These are phyloP conservation scores for Monosporascus sp. DNA, from an alignment of 2,329 filamentous ascomycete species.

Conservation along the genomic window DNA sequence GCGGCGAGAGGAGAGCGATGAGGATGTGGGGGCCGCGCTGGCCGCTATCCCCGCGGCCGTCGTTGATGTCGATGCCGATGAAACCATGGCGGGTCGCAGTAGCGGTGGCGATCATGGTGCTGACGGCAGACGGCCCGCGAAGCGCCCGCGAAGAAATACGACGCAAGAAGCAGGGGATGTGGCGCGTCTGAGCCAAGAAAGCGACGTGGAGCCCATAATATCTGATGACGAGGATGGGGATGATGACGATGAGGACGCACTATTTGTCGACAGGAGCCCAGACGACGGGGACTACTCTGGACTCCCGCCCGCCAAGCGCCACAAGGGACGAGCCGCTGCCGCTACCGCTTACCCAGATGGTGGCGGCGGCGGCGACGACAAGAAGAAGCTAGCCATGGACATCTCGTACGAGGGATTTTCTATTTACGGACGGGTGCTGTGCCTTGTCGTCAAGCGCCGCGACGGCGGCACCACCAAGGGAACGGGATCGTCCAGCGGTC, in stretches of 20 bases:
- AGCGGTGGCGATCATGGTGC: conserved; percentile 4
- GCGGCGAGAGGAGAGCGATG: conserved; percentile 56
- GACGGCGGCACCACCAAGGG: conserved; percentile 45
- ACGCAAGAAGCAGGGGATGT: conserved; percentile 13
- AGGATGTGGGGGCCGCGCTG: conserved; percentile 51
- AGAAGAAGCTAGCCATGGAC: conserved; percentile 84
- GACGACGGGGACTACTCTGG: conserved; percentile 35
- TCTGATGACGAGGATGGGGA: conserved; percentile 30
- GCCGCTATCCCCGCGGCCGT: conserved; percentile 47
- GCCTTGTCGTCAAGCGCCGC: conserved; percentile 78
- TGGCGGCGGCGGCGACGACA: conserved; percentile 53
- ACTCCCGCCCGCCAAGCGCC: conserved; percentile 41
- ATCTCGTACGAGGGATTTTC: conserved; percentile 93
- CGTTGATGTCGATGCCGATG: conserved; percentile 24
- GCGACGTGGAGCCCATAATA: conserved; percentile 30
- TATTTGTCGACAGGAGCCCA: conserved; percentile 23
- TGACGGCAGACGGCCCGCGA: conserved; percentile 15
- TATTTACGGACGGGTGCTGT: conserved; percentile 90
- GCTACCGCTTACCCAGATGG: conserved; percentile 16
- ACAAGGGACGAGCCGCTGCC: conserved; percentile 29
- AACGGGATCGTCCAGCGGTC: conserved; percentile 20
- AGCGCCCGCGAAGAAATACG: conserved; percentile 27
- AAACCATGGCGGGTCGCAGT: conserved; percentile 17
- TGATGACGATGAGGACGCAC: conserved; percentile 26
- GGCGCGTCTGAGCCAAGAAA: conserved; percentile 23